Evolutionary conservation across 176 grass and related monocot species (phyloP).

Genomic region (Oryza australiensis): DNA sequence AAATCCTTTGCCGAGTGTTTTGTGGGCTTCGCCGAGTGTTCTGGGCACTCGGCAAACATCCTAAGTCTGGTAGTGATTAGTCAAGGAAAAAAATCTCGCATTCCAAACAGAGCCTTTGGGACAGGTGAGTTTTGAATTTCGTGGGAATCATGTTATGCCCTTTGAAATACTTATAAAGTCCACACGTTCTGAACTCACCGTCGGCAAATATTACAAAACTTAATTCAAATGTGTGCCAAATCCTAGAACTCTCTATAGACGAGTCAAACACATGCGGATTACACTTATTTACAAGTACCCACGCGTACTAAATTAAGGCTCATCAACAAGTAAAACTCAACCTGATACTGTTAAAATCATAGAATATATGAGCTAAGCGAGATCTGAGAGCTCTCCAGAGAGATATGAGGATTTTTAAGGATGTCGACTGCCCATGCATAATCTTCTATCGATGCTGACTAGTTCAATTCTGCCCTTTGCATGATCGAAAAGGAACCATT

Average conservation of each 20-base stretch:
- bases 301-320: no score
- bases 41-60: no score
- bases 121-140: no score
- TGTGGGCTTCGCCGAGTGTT: no score
- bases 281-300: no score
- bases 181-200: no score
- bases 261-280: background rate
- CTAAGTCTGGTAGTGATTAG: no score
- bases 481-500: background rate
- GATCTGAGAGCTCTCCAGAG: background rate
- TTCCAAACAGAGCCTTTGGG: no score
- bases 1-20: no score
- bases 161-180: no score
- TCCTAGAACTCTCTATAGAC: background rate
- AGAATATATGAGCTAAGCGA: background rate
- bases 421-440: background rate
- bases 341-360: background rate
- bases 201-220: background rate
- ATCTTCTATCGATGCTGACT: background rate
- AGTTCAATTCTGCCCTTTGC: slow-evolving; percentile 2
- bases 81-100: no score
- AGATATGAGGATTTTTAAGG: background rate
- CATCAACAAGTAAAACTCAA: background rate
- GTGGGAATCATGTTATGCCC: no score
- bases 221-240: background rate